These are phyloP conservation scores for Ceratobasidium papillatum DNA, from an alignment of 1,284 basidiomycete genomes.

Conservation along the genomic window DNA sequence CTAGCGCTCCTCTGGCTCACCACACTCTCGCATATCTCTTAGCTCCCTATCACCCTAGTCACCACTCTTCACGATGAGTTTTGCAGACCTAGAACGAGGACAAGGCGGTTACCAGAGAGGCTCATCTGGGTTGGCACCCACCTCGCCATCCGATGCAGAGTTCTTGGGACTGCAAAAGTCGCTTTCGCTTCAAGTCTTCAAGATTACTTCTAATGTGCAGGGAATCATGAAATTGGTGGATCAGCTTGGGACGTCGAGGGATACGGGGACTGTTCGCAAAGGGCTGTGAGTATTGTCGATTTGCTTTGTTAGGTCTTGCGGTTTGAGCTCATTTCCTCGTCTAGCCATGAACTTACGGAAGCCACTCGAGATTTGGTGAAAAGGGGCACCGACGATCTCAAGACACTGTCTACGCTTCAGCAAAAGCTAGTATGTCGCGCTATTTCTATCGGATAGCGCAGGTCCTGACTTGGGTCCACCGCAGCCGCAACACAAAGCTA, in stretches of 20 bases:
- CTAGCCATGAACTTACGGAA: conserved; percentile 82
- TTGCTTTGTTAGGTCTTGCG: not conserved
- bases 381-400: conserved; percentile 90
- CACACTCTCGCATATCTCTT: not conserved
- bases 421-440: conserved; percentile 62
- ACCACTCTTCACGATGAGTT: conserved; percentile 40
- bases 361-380: conserved; percentile 94
- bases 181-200: conserved; percentile 95
- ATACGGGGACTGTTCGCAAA: conserved; percentile 78
- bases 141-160: conserved; percentile 59
- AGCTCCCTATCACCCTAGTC: not conserved
- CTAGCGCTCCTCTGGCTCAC: not conserved
- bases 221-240: conserved; percentile 93
- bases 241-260: conserved; percentile 83
- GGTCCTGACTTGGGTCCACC: conserved; percentile 1
- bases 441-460: not conserved
- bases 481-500: conserved; percentile 77
- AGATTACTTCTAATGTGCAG: conserved; percentile 97
- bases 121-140: conserved; percentile 23
- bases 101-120: conserved; percentile 23
- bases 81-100: conserved; percentile 45
- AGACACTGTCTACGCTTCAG: conserved; percentile 80
- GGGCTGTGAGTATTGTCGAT: conserved; percentile 67
- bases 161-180: conserved; percentile 85
- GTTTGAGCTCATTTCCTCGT: conserved; percentile 7